Evolutionary conservation across 2,329 filamentous ascomycete species (phyloP), one percentile per base, ranked within the genome.

Genomic region (Fusarium circinatum): DNA sequence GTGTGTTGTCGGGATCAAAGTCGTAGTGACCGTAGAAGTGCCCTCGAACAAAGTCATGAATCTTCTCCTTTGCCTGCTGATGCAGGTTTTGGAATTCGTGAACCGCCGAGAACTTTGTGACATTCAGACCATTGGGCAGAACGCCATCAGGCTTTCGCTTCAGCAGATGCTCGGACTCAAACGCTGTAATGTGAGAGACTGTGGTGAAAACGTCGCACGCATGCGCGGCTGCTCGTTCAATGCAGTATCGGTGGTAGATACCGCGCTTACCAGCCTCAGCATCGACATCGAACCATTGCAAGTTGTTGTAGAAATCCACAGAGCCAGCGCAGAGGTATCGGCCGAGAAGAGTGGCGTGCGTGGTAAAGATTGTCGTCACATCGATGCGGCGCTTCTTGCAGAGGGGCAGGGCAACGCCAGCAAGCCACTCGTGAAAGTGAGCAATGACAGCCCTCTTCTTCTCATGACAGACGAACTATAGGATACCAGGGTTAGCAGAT

Each of bases 11-110:
- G 20, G 95, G 91, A 71, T 98, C 94, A 76, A 98, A 98, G 81
- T 99, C 95, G 82, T 98, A 97, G 85, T 98, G 95, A 17, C 96
- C 96, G 80, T 98, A 98, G 84, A 99, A 99, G 82, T 99, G 96
- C 17, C 96, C 96, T 55, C 96, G 94, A 26, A 98, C 95, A 80
- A 99, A 99, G 82, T 98, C 96, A 80, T 97, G 94, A 78, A 99
- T 98, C 88, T 97, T 98, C 84, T 97, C 94, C 86, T 98, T 98
- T 79, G 95, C 93, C 82, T 96, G 93, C 80, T 97, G 95, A 84
- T 98, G 96, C 80, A 99, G 85, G 81, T 99, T 99, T 83, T 99
- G 96, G 86, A 98, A 98, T 84, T 99, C 96, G 86, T 99, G 96
- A 79, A 98, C 95, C 12, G 96, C 96, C 14, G 95, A 96, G 86